A percentile compares a stretch with the other conserved stretches of the same genome.
phyloP scores from a whole-genome alignment of 2,329 filamentous ascomycete genomes.

The Fonsecaea pedrosoi region DNA sequence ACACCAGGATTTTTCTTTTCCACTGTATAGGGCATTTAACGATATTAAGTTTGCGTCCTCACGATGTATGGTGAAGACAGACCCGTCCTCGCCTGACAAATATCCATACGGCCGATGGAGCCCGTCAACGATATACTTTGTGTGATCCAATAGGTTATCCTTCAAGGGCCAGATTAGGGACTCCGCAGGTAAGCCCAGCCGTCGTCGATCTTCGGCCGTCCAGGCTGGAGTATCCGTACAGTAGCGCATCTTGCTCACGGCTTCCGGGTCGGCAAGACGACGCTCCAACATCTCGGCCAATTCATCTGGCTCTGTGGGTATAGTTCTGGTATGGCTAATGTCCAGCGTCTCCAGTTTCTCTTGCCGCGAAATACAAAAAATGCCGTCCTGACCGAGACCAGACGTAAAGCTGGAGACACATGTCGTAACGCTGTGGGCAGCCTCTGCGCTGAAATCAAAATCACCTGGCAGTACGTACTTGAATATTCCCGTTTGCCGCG shows the following conservation, averaged over 20 bases:
- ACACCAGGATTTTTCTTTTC: neutral
- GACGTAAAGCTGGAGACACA: neutral
- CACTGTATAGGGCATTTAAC: neutral
- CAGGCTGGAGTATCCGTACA: neutral
- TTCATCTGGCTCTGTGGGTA: neutral
- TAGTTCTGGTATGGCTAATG: neutral
- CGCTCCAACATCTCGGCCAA: neutral
- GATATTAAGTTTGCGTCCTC: neutral
- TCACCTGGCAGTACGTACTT: slow-evolving; percentile 3
- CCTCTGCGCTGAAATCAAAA: neutral
- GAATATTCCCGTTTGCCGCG: slow-evolving; percentile 10
- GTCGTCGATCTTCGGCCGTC: neutral
- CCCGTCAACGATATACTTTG: neutral
- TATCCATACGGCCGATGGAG: slow-evolving; percentile 1
- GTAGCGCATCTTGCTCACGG: neutral
- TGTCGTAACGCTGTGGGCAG: neutral
- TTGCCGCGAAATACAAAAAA: neutral
- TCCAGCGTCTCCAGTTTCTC: neutral
- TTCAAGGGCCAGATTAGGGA: neutral
- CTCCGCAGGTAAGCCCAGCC: neutral
- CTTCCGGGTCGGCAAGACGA: neutral
- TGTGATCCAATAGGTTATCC: neutral
- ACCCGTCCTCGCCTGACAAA: neutral
- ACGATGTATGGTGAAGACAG: neutral
- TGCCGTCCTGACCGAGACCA: neutral